Evolutionary conservation across 345 rosid species (phyloP), one percentile per base, ranked within the genome.

Genomic region (Gossypium herbaceum): DNA sequence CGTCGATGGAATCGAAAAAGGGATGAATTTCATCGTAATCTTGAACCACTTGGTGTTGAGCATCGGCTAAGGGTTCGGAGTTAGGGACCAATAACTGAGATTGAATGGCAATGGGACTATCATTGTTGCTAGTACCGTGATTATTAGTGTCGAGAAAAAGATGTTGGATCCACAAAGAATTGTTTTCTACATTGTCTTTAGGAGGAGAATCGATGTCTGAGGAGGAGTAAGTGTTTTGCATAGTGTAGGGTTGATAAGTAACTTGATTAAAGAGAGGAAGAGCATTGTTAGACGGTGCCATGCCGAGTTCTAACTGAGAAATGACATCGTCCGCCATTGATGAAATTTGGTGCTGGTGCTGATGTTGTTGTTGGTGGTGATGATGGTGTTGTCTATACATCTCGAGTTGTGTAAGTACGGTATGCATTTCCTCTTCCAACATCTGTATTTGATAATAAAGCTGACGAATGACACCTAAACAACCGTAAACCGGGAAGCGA

Each of bases 11-110:
- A 59, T 91, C 94, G 6, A 94, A 89, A 63, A 91, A 91, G 7
- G 92, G 92, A 74, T 87, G 94, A 64, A 91, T 78, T 64, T 93
- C 94, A 71, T 93, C 94, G 20, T 90, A 91, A 29, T 86, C 88
- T n/a, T 84, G 89, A 73, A 73, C 85, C 64, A 81, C 79, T 64
- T 88, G 82, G 72, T 86, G 88, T 51, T 87, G 91, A 51, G 82
- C 65, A 2, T 59, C 7, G 3, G 81, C 79, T 2, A 76, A 74
- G 16, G 87, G 80, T 58, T 88, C 88, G 0, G 87, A 73, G 67
- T n/a, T 27, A 3, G 61, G 6, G 39, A 67, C 80, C 73, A 75
- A 79, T 63, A 77, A 76, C 74, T 88, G 89, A 60, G 93, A 84
- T 55, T 90, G 92, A 58, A 87, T 1, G 81, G 81, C 80, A 7